Evolutionary conservation across 2,329 filamentous ascomycete genomes (phyloP).

Genomic region (Alternaria burnsii): DNA sequence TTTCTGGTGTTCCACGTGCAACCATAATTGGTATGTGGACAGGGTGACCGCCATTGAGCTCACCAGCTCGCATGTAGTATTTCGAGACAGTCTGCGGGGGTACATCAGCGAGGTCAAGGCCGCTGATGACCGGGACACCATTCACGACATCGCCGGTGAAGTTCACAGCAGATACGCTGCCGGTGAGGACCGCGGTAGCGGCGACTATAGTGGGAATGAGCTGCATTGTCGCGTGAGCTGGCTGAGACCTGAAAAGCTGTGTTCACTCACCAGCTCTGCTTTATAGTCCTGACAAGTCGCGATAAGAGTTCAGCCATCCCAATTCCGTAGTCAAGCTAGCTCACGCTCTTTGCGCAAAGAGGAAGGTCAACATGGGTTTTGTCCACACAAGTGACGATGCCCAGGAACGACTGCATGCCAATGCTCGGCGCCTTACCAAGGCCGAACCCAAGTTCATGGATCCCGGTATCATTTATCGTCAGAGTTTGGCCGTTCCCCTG

Average conservation of each 20-base stretch:
- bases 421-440: slow-evolving; percentile 6
- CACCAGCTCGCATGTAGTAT: slow-evolving; percentile 51
- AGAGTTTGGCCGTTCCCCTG: background rate
- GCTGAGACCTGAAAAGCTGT: slow-evolving; percentile 1
- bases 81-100: slow-evolving; percentile 48
- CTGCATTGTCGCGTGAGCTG: slow-evolving; percentile 32
- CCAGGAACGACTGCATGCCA: slow-evolving; percentile 29
- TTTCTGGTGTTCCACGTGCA: slow-evolving; percentile 49
- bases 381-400: slow-evolving; percentile 38
- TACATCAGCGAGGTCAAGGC: slow-evolving; percentile 48
- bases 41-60: slow-evolving; percentile 50
- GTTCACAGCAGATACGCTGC: slow-evolving; percentile 32
- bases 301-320: slow-evolving; percentile 25
- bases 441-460: slow-evolving; percentile 2
- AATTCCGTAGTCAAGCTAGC: slow-evolving; percentile 5
- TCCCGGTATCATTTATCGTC: background rate
- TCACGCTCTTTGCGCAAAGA: slow-evolving; percentile 34
- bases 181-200: slow-evolving; percentile 26
- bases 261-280: background rate
- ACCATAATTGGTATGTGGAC: slow-evolving; percentile 52
- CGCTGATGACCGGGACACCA: slow-evolving; percentile 43
- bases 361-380: slow-evolving; percentile 36
- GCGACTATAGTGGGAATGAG: slow-evolving; percentile 31
- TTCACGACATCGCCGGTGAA: slow-evolving; percentile 47
- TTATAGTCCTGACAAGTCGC: slow-evolving; percentile 19